phyloP scores from a whole-genome alignment of 371 early-diverging fungal species.

The Mortierella sp. region DNA sequence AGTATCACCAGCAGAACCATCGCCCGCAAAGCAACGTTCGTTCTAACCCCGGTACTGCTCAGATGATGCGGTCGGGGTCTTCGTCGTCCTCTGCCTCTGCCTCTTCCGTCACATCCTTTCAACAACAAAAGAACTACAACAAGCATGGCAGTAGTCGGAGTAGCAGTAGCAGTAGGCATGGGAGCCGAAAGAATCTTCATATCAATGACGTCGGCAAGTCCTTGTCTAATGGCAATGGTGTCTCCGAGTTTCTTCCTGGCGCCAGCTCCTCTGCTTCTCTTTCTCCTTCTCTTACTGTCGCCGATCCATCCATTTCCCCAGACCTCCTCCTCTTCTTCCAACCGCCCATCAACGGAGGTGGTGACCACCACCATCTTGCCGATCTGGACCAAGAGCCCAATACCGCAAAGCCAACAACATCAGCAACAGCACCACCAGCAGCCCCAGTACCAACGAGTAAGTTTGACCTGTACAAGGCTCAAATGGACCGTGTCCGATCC shows the following conservation, averaged over 20 bases:
- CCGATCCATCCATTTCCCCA: slow-evolving; percentile 3
- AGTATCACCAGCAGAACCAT: slow-evolving; percentile 13
- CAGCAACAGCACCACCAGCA: background rate
- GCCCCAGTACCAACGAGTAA: slow-evolving; percentile 25
- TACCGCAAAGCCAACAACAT: background rate
- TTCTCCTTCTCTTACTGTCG: slow-evolving; percentile 8
- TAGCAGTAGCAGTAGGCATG: slow-evolving; percentile 14
- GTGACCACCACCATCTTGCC: background rate
- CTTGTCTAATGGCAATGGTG: slow-evolving; percentile 1
- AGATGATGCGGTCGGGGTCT: slow-evolving; percentile 16
- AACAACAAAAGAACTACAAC: background rate
- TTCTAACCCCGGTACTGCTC: background rate
- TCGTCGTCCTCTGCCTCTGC: slow-evolving; percentile 16
- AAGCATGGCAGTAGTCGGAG: slow-evolving; percentile 7
- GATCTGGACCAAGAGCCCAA: slow-evolving; percentile 2
- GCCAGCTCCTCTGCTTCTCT: slow-evolving; percentile 6
- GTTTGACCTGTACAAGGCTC: slow-evolving; percentile 42
- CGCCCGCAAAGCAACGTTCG: slow-evolving; percentile 4
- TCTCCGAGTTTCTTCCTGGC: slow-evolving; percentile 10
- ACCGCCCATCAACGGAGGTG: background rate
- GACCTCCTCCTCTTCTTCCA: slow-evolving; percentile 9
- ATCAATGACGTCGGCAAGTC: slow-evolving; percentile 9
- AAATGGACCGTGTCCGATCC: slow-evolving; percentile 34
- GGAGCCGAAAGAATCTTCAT: slow-evolving; percentile 7
- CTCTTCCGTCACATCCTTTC: background rate